Evolutionary conservation across 345 rosid species (phyloP), one percentile per base, ranked within the genome.

Genomic region (Populus ilicifolia): DNA sequence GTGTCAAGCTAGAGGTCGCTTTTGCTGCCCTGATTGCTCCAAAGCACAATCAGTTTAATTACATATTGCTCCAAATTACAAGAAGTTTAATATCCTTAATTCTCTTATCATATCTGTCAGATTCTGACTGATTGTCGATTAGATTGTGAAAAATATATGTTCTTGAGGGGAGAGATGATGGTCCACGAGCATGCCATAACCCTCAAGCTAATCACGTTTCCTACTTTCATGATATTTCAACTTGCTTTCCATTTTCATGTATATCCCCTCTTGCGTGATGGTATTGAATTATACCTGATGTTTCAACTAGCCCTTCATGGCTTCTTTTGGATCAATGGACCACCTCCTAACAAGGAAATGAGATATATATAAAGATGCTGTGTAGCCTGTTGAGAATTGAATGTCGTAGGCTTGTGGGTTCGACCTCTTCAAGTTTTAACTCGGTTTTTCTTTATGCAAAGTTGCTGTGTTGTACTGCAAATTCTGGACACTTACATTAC

Each of bases 1-100:
- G 68, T 92, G 96, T 65, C 87, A 78, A 83, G 91, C 91, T 75
- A 90, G 72, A 81, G 98, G 97, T 78, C 88, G 85, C 78, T 96
- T 96, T 83, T 80, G 66, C 43, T 93, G 98, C 75, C 93, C 94
- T 0, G 87, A 84, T 78, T 96, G 97, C 88, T 89, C 94, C 29
- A 81, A 59, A 59, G 25, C 39, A 39, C 48, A 73, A 41, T 68
- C 76, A 54, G 73, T 2, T 52, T 52, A 20, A 52, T 18, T 52
- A 18, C 59, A 18, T 52, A 52, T 18, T 17, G 59, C 8, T 6
- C 59, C 20, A 41, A 41, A 41, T 11, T 41, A 41, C 46, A 41
- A 41, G 0, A 11, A 41, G 46, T 41, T 12, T 50, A 50, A 50
- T 50, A 18, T 50, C 59, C 1, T 2, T 2, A 6, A 18, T 1